Conservation (phyloP, 768 basidiomycete species). For the Xerocomus potaroensis region DNA sequence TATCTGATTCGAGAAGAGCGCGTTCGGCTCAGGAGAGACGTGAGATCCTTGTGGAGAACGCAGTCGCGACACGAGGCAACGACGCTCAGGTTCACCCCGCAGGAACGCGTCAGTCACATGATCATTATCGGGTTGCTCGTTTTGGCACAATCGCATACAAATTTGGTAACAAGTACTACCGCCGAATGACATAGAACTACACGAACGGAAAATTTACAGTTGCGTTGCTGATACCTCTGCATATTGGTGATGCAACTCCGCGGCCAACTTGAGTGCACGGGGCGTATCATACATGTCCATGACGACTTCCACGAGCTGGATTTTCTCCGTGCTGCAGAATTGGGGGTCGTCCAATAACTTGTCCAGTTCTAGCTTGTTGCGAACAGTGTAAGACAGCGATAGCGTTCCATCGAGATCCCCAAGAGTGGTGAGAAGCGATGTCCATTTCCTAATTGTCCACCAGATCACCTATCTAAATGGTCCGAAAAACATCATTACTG, state of each 20-base stretch:
- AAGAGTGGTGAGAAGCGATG: constrained; percentile 55
- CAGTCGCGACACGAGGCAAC: constrained; percentile 4
- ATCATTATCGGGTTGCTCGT: too few species aligned
- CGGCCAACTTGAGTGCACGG: constrained; percentile 50
- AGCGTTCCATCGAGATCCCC: constrained; percentile 46
- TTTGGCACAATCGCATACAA: too few species aligned
- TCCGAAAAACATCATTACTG: constrained; percentile 6
- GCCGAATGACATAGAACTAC: too few species aligned
- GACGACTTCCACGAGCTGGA: constrained; percentile 77
- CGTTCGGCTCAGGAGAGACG: not conserved
- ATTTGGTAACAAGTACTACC: too few species aligned
- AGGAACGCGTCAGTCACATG: constrained; percentile 24
- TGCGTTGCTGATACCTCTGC: constrained; percentile 17
- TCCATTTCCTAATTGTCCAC: constrained; percentile 49
- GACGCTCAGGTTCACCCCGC: constrained; percentile 2
- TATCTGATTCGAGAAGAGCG: not conserved
- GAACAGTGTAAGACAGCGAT: constrained; percentile 62
- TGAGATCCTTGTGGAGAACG: not conserved
- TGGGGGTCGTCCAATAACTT: constrained; percentile 56
- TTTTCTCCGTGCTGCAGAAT: constrained; percentile 61
- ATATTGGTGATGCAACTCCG: constrained; percentile 29
- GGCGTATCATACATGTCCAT: constrained; percentile 77
- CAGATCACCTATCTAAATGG: not conserved
- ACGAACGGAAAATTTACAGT: constrained; percentile 7
- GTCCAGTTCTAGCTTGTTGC: constrained; percentile 62